Evolutionary conservation across 2,329 filamentous ascomycete genomes (phyloP).

Genomic region (Lomentospora prolificans): DNA sequence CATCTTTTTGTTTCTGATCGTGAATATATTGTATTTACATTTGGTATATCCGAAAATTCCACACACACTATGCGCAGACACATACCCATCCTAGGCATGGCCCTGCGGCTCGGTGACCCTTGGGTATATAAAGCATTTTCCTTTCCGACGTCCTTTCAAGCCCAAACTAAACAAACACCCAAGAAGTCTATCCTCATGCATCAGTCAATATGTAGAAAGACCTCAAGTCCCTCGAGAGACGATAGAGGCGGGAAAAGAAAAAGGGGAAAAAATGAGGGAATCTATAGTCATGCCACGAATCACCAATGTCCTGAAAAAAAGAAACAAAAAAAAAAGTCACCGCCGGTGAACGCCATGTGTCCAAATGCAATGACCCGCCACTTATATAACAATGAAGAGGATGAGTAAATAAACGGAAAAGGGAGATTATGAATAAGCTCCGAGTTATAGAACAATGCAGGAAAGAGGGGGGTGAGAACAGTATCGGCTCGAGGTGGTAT

Average conservation of each 20-base stretch:
- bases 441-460: background rate
- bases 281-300: background rate
- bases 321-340: background rate
- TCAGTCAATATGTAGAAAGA: too few species aligned
- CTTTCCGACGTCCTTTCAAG: background rate
- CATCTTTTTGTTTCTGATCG: too few species aligned
- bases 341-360: background rate
- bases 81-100: background rate
- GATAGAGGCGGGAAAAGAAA: background rate
- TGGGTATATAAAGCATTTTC: conserved; percentile 2
- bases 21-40: too few species aligned
- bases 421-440: background rate
- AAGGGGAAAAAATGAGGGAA: background rate
- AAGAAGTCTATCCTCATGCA: background rate
- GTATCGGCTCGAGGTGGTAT: background rate
- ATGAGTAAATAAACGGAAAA: background rate
- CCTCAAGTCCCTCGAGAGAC: too few species aligned
- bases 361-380: background rate
- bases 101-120: background rate
- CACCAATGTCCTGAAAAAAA: background rate
- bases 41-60: too few species aligned
- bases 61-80: background rate
- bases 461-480: background rate
- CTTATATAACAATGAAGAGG: too few species aligned
- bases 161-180: background rate